A percentile compares a stretch with the other conserved stretches of the same genome.
These are phyloP conservation scores for Xylaria telfairii DNA, from an alignment of 495 filamentous ascomycete genomes.

Conservation along the genomic window DNA sequence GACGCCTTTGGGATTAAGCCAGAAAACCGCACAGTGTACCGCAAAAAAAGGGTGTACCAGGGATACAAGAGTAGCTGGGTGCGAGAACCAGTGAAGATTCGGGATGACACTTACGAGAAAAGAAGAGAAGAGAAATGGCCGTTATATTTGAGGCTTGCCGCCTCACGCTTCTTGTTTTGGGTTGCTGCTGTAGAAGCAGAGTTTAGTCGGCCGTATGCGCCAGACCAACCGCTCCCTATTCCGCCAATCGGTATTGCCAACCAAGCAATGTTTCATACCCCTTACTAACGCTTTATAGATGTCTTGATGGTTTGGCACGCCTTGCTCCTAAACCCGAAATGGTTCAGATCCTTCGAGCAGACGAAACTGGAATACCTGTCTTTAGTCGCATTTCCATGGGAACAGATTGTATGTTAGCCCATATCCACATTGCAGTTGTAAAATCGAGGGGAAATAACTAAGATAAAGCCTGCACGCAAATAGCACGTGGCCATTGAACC, in stretches of 20 bases:
- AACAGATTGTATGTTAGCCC: neutral
- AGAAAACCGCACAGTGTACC: neutral
- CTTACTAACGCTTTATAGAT: neutral
- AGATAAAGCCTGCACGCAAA: neutral
- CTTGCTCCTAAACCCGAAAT: neutral
- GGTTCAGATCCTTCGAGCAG: neutral
- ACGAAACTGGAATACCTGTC: neutral
- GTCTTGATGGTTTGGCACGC: constrained; percentile 2
- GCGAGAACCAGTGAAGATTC: neutral
- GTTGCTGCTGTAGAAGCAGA: neutral
- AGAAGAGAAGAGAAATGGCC: constrained; percentile 8
- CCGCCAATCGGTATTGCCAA: neutral
- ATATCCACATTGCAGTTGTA: neutral
- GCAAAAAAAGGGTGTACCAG: neutral
- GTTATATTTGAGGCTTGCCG: neutral
- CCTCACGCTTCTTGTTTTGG: neutral
- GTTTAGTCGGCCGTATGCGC: neutral
- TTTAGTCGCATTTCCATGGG: neutral
- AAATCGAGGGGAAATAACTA: neutral
- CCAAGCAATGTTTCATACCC: neutral
- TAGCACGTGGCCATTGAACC: neutral
- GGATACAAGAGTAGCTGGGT: neutral
- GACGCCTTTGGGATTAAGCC: neutral
- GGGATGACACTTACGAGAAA: constrained; percentile 1
- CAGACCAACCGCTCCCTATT: neutral